A percentile compares a stretch with the other conserved stretches of the same genome.
These are phyloP conservation scores for Prosopis cineraria DNA, from an alignment of 306 rosid species.

Conservation along the genomic window DNA sequence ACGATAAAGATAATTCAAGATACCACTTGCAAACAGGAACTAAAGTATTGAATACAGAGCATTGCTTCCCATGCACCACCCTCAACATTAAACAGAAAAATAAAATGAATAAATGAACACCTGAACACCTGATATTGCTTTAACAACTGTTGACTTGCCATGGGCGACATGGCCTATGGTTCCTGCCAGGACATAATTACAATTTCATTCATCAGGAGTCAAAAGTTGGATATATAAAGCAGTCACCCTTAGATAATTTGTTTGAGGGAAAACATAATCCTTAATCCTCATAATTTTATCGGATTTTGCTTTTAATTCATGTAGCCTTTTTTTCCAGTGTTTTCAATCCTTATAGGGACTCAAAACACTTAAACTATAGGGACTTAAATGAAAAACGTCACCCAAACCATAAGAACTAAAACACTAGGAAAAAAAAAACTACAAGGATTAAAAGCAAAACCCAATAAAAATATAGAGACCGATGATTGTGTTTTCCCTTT, in stretches of 20 bases:
- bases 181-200: conserved; percentile 50
- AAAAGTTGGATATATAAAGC: background rate
- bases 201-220: conserved; percentile 26
- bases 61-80: background rate
- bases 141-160: conserved; percentile 95
- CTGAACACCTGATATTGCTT: conserved; percentile 98
- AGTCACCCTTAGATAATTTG: background rate
- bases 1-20: background rate
- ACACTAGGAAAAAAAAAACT: too few species aligned
- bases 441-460: too few species aligned
- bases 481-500: too few species aligned
- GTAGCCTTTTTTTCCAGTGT: too few species aligned
- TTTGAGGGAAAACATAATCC: too few species aligned
- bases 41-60: background rate
- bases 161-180: conserved; percentile 99
- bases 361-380: too few species aligned
- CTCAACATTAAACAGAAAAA: background rate
- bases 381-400: too few species aligned
- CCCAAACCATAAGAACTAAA: too few species aligned
- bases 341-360: too few species aligned
- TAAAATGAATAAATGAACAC: conserved; percentile 39
- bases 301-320: too few species aligned
- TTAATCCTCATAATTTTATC: too few species aligned
- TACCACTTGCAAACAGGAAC: background rate
- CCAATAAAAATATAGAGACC: too few species aligned